These are phyloP conservation scores for Schizothecium vesticola DNA, from an alignment of 495 filamentous ascomycete species.

Conservation along the genomic window DNA sequence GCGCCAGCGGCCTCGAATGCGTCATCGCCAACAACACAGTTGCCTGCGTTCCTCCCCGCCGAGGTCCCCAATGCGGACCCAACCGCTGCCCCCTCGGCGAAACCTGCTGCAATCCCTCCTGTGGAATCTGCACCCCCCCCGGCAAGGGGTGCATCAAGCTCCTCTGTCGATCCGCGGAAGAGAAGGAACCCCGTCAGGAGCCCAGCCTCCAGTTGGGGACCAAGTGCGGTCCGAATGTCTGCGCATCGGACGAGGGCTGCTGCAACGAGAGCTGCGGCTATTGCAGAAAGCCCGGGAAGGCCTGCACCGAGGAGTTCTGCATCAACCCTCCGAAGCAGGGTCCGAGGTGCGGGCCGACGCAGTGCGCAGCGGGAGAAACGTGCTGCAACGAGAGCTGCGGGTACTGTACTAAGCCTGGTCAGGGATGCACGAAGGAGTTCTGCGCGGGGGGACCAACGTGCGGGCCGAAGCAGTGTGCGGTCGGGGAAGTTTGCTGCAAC, in stretches of 20 bases:
- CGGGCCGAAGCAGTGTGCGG: too few species aligned
- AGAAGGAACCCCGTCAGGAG: background rate
- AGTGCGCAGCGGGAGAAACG: background rate
- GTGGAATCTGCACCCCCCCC: slow-evolving; percentile 6
- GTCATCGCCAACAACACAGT: background rate
- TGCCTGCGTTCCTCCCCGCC: background rate
- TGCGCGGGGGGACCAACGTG: too few species aligned
- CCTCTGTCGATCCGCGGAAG: slow-evolving; percentile 3
- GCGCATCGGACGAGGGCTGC: background rate
- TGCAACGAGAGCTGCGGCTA: slow-evolving; percentile 2
- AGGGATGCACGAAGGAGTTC: background rate
- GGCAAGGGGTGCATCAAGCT: slow-evolving; percentile 5
- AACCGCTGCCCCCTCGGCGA: background rate
- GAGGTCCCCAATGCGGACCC: background rate
- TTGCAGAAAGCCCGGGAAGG: background rate
- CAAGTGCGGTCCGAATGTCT: background rate
- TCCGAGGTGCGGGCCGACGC: too few species aligned
- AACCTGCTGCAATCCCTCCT: background rate
- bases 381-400: background rate
- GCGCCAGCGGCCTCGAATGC: background rate
- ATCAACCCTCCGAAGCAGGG: too few species aligned
- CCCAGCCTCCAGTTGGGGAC: background rate
- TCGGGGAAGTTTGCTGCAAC: too few species aligned
- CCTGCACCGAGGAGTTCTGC: background rate
- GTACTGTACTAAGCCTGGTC: background rate